Evolutionary conservation across 1,139 yeast species (phyloP).

Genomic region (Magnusiomyces ingens): DNA sequence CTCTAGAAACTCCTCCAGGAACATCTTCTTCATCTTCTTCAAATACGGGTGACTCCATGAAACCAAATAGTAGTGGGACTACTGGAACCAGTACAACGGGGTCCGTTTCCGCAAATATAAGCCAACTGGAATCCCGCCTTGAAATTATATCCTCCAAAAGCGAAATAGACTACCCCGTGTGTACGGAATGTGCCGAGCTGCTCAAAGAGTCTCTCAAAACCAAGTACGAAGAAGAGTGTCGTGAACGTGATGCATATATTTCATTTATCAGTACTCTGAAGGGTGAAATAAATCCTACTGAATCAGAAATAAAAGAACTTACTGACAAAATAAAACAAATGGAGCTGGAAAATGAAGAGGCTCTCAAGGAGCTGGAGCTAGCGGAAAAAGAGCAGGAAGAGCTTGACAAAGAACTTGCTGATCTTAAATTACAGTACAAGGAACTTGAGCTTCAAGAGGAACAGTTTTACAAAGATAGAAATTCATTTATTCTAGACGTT

Average conservation of each 20-base stretch:
- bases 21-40: background rate
- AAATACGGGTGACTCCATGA: background rate
- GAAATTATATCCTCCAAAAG: conserved; percentile 61
- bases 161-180: conserved; percentile 83
- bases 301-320: conserved; percentile 41
- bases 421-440: conserved; percentile 33
- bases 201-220: conserved; percentile 60
- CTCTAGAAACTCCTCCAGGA: too few relatives aligned
- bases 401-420: conserved; percentile 34
- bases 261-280: conserved; percentile 64
- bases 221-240: conserved; percentile 66
- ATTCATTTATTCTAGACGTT: conserved; percentile 47
- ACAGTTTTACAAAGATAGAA: conserved; percentile 42
- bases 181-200: conserved; percentile 72
- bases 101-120: conserved; percentile 39
- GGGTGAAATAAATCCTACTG: conserved; percentile 43
- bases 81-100: conserved; percentile 17
- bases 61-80: background rate
- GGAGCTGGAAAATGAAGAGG: conserved; percentile 24
- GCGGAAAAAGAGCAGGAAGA: conserved; percentile 28
- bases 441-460: conserved; percentile 39
- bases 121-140: conserved; percentile 52
- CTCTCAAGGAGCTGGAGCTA: conserved; percentile 19
- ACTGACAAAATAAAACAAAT: conserved; percentile 38
- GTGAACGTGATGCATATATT: conserved; percentile 73